Base-by-base conservation (phyloP, 2,329 filamentous ascomycete species). In the Clarireedia sp. region DNA sequence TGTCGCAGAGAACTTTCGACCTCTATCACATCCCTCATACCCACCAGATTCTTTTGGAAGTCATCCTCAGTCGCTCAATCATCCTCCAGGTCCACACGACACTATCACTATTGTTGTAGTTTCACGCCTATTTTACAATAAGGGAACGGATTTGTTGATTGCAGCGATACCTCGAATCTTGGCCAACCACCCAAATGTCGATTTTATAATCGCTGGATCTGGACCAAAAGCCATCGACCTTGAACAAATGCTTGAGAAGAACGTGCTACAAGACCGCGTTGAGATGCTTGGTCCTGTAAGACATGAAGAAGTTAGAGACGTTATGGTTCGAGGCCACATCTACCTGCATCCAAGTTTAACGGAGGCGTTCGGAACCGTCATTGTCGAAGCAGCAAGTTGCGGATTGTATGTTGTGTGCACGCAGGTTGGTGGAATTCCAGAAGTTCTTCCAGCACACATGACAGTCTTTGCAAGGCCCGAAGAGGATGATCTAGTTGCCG, bases 71-170 rank as follows among this genome's bases (percentile, higher is more conserved):
- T 76, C 77, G 5, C 73, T 79, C 9, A 78, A 83, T 0, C 84
- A 85, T 53, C 83, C 82, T 6, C 79, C 95, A 2, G 87, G 88
- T 0, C 89, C 90, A 0, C 79, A 89, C 61, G 92, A 96, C 64
- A 87, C 84, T 10, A 92, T 99, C 65, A 96, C 90, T 7, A 96
- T 99, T 57, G 90, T 99, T 1, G 92, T 99, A 19, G 95, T 99
- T 59, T 96, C 91, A 8, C 89, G 94, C 19, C 82, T 99, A 1
- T 99, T 97, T 72, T 97, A 97, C 73, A 99, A 99, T 73, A 99
- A 99, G 70, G 94, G 94, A 57, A 97, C 90, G 1, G 95, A 99
- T 69, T 81, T 99, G 0, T 80, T 99, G n/a, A 96, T 96, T 23
- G 94, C 92, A 10, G 90, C 90, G 3, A 95, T 99, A 53, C 94